Evolutionary conservation across 2,329 filamentous ascomycete species (phyloP), one percentile per base, ranked within the genome.

Genomic region (Anisogramma anomala): DNA sequence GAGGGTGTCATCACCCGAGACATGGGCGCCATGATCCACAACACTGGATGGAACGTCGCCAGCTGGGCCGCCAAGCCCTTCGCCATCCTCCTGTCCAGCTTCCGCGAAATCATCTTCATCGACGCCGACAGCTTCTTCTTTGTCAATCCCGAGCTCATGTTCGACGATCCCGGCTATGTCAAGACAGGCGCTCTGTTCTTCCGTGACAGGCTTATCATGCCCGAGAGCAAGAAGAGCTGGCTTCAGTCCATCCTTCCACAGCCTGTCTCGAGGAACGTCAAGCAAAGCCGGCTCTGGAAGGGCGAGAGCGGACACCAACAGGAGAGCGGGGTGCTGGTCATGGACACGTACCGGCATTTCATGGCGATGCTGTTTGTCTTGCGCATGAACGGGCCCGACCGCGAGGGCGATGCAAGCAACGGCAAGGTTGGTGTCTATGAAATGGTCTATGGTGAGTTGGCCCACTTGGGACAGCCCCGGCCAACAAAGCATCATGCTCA

Each of bases 11-110:
- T 62, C 9, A 68, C 64, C 1, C 57, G 65, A 17, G 63, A 69
- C 42, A 54, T 68, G 31, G 57, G 56, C 10, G 56, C 57, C 19
- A 67, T 68, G 63, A 58, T 68, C 7, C 56, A 62, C 27, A 63
- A 66, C 27, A 52, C 55, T 17, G 64, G 64, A 15, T 69, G 65
- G 65, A 56, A 55, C 25, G 50, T 68, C 28, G 58, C 55, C 8
- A 65, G 65, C 4, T 68, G 64, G 64, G 65, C 65, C 0, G 62
- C 59, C 17, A 69, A 69, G 46, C 64, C 66, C 1, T 68, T 64
- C 33, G 65, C 65, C 1, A 65, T 67, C 19, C 52, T 69, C 4
- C 50, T 66, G 43, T 67, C 64, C 2, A 65, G 61, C 22, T 69
- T 68, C 52, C 62, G 63, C 4, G 64, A 69, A 49, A 60, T 59